A percentile compares a stretch with the other conserved stretches of the same genome.
These are phyloP conservation scores for Termitomyces eurrhizus DNA, from an alignment of 768 basidiomycete species.

Conservation along the genomic window DNA sequence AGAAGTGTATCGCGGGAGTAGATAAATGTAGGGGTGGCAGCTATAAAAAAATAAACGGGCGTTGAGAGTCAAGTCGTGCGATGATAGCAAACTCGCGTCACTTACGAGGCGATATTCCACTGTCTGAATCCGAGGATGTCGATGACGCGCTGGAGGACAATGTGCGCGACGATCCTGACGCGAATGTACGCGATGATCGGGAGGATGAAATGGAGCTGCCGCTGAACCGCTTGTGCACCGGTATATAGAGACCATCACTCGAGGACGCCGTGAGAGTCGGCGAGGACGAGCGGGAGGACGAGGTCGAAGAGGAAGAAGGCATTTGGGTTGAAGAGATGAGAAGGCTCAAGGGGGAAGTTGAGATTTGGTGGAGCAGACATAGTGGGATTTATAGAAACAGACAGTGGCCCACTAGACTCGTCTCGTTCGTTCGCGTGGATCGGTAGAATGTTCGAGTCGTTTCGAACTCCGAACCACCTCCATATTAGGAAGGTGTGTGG, in stretches of 20 bases:
- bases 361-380: not conserved
- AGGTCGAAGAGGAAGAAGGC: slow-evolving; percentile 21
- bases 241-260: slow-evolving; percentile 29
- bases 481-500: slow-evolving; percentile 6
- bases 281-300: slow-evolving; percentile 14
- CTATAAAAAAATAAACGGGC: not conserved
- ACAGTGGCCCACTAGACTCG: not conserved
- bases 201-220: slow-evolving; percentile 19
- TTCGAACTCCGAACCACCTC: slow-evolving; percentile 9
- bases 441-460: slow-evolving; percentile 14
- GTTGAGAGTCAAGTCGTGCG: not conserved
- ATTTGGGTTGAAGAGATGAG: slow-evolving; percentile 2
- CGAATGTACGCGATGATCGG: slow-evolving; percentile 6
- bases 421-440: slow-evolving; percentile 8
- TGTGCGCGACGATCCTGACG: slow-evolving; percentile 4
- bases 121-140: slow-evolving; percentile 18
- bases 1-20: slow-evolving; percentile 24
- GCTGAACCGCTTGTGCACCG: slow-evolving; percentile 33
- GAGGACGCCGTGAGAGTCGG: slow-evolving; percentile 17
- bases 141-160: slow-evolving; percentile 13
- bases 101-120: slow-evolving; percentile 15
- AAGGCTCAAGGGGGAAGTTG: not conserved
- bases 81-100: not conserved
- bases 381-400: slow-evolving; percentile 9
- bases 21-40: slow-evolving; percentile 15